Evolutionary conservation across 73 alveolate genomes (phyloP).

Genomic region (Paramecium sonneborni): DNA sequence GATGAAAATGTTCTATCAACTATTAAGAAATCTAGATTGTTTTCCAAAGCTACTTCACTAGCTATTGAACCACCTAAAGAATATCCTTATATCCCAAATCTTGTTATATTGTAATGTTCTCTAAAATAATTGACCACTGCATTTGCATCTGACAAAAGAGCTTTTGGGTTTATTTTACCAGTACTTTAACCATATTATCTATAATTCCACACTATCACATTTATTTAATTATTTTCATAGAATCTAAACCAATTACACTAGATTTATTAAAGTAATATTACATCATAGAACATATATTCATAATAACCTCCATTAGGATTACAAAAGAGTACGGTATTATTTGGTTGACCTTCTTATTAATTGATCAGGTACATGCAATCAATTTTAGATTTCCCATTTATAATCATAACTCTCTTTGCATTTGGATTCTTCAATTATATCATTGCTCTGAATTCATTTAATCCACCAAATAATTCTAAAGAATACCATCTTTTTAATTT

Average conservation of each 20-base stretch:
- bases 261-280: background rate
- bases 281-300: constrained; percentile 70
- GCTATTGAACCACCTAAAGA: constrained; percentile 82
- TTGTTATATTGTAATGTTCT: constrained; percentile 53
- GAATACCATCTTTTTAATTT: background rate
- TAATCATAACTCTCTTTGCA: background rate
- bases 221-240: constrained; percentile 70
- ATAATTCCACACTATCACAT: constrained; percentile 82
- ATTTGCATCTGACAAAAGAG: constrained; percentile 72
- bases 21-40: constrained; percentile 7
- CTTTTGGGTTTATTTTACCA: constrained; percentile 70
- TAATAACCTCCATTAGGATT: constrained; percentile 82
- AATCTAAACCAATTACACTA: constrained; percentile 80
- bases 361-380: background rate
- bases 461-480: background rate
- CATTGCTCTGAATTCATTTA: background rate
- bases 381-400: background rate
- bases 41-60: constrained; percentile 67
- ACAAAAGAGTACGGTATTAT: constrained; percentile 74
- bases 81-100: constrained; percentile 78
- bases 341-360: background rate
- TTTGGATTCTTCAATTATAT: background rate
- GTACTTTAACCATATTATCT: constrained; percentile 85
- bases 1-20: constrained; percentile 44
- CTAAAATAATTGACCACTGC: constrained; percentile 69